Percentiles rank a stretch among this genome's conserved stretches.
Conservation (phyloP, 1,284 basidiomycete genomes). For the Leccinum variabile region DNA sequence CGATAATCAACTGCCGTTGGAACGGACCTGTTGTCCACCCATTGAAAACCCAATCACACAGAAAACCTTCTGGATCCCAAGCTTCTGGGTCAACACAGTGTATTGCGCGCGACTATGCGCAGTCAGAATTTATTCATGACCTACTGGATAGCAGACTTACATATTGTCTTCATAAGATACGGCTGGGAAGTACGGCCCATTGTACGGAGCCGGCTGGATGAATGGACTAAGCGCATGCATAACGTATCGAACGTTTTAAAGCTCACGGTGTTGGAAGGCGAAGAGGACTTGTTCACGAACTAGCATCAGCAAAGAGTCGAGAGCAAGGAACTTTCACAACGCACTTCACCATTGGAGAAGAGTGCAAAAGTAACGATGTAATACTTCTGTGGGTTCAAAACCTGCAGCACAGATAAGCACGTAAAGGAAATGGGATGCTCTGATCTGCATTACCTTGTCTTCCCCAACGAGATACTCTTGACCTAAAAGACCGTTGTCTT, state of each 20-base stretch:
- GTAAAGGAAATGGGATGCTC: neutral
- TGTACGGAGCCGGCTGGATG: slow-evolving; percentile 45
- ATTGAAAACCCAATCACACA: slow-evolving; percentile 44
- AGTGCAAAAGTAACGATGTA: slow-evolving; percentile 58
- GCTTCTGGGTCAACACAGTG: slow-evolving; percentile 49
- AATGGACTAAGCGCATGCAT: slow-evolving; percentile 2
- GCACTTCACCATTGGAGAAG: slow-evolving; percentile 59
- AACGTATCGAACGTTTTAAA: neutral
- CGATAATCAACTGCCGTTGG: neutral
- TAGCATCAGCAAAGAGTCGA: neutral
- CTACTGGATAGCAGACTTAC: slow-evolving; percentile 35
- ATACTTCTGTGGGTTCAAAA: slow-evolving; percentile 50
- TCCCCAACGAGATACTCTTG: slow-evolving; percentile 53
- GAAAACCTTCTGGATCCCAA: slow-evolving; percentile 44
- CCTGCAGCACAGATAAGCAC: slow-evolving; percentile 30
- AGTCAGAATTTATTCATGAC: neutral
- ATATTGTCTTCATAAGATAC: slow-evolving; percentile 61
- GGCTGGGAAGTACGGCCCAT: slow-evolving; percentile 48
- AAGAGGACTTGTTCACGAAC: slow-evolving; percentile 8
- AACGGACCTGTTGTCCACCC: slow-evolving; percentile 57
- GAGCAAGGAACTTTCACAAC: slow-evolving; percentile 5
- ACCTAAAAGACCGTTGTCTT: slow-evolving; percentile 38
- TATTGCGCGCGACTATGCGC: slow-evolving; percentile 53
- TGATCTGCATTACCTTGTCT: slow-evolving; percentile 40
- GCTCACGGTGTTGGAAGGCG: slow-evolving; percentile 28